phyloP scores from a whole-genome alignment of 2,329 filamentous ascomycete genomes.

The Phaeoacremonium minimum region DNA sequence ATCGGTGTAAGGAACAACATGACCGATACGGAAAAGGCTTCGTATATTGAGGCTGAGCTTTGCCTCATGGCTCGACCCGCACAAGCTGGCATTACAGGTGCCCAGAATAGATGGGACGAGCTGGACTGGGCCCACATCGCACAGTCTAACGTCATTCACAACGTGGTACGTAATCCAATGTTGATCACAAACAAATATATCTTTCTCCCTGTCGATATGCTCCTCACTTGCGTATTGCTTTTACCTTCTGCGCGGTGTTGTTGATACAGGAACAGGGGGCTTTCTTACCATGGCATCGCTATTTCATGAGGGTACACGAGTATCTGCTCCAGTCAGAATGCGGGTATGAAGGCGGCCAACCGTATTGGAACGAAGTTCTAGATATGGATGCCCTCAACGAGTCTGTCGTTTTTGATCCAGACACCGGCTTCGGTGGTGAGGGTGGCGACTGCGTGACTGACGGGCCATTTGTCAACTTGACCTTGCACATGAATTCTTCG shows the following conservation, averaged over 20 bases:
- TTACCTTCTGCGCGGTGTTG: too few species aligned
- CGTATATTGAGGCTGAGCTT: conserved; percentile 23
- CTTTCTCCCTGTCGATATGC: too few species aligned
- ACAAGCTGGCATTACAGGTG: conserved; percentile 16
- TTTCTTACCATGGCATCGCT: conserved; percentile 30
- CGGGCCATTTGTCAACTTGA: conserved; percentile 27
- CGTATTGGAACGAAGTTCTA: conserved; percentile 29
- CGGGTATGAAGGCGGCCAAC: conserved; percentile 16
- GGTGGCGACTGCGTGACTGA: conserved; percentile 25
- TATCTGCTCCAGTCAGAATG: conserved; percentile 24
- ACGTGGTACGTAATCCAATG: conserved; percentile 12
- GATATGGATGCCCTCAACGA: conserved; percentile 20
- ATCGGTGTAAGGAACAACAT: too few species aligned
- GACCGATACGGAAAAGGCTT: conserved; percentile 16
- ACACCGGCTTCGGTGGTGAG: conserved; percentile 25
- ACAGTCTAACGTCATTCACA: conserved; percentile 21
- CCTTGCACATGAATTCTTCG: conserved; percentile 14
- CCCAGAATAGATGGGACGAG: conserved; percentile 25
- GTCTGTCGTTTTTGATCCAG: conserved; percentile 21
- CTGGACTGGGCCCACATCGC: conserved; percentile 23
- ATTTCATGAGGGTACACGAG: conserved; percentile 25
- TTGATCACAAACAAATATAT: too few species aligned
- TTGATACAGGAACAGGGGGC: conserved; percentile 11
- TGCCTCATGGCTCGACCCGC: conserved; percentile 23
- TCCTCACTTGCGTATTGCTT: too few species aligned